Base-by-base conservation (phyloP, 495 filamentous ascomycete genomes). In the Penicillium riverlandense region DNA sequence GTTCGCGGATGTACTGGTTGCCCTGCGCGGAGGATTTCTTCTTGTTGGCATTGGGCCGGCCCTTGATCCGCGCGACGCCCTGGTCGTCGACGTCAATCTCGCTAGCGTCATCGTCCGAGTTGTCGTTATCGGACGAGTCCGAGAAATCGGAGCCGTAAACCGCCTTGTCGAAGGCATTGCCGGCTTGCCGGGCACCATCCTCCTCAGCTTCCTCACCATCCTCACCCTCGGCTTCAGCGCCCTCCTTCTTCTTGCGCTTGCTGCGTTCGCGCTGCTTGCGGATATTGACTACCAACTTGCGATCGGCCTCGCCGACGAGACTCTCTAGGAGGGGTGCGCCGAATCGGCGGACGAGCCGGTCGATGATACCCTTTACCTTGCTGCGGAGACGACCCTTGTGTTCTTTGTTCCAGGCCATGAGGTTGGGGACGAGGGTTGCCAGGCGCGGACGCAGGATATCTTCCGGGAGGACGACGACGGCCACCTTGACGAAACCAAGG, bases 341-440 rank as follows among this genome's bases (percentile, higher is more conserved):
- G 65, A 96, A 96, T 39, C 90, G 79, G 12, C 92, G 78, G 22
- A 96, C 82, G 72, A 95, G 87, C 28, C 92, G 80, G 66, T 98
- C 92, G 28, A 97, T 63, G 49, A 98, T 96, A 55, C 95, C 88
- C 78, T 95, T 97, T 43, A 98, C 89, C 72, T 96, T 97, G 28
- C 88, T 83, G 49, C 87, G 85, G 61, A 97, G 89, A 55, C 92
- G 88, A 11, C 86, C 89, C 67, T 95, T 96, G 70, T 98, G 94
- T 63, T 98, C 92, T 65, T 95, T 88, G 54, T 85, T 88, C 92
- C 92, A 98, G 13, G 85, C 82, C 82, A 96, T 86, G 8, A 96
- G 69, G 62, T 91, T 94, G 14, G 90, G 86, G 15, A 98, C 76
- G 41, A 97, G 71, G 2, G 80, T 76, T 22, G 66, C 59, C 30